These are phyloP conservation scores for Penicillium sp. DNA, from an alignment of 2,329 filamentous ascomycete genomes.

Conservation along the genomic window DNA sequence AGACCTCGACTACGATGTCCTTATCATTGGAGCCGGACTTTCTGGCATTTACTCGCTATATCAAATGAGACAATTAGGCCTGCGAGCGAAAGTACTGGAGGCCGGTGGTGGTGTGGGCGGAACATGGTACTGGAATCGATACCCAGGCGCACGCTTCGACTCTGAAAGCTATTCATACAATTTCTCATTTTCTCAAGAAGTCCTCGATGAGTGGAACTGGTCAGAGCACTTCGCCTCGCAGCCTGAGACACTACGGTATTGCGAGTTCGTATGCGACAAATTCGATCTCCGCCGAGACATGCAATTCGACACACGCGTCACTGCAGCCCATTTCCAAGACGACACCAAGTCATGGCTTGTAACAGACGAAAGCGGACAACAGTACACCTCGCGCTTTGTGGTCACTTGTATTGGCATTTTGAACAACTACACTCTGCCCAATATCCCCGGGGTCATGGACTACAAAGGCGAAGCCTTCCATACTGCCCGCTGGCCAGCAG, in stretches of 20 bases:
- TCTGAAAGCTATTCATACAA: slow-evolving; percentile 49
- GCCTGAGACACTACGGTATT: slow-evolving; percentile 11
- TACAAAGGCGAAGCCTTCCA: slow-evolving; percentile 26
- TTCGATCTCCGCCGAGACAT: slow-evolving; percentile 8
- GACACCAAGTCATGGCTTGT: not conserved
- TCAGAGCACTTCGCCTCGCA: slow-evolving; percentile 9
- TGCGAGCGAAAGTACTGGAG: slow-evolving; percentile 13
- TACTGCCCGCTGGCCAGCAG: slow-evolving; percentile 26
- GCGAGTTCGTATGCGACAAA: slow-evolving; percentile 2
- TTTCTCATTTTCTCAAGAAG: not conserved
- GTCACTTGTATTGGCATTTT: slow-evolving; percentile 11
- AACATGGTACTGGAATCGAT: slow-evolving; percentile 50
- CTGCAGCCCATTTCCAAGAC: slow-evolving; percentile 2
- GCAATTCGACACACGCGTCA: slow-evolving; percentile 7
- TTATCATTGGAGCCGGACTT: slow-evolving; percentile 21
- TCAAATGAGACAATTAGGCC: slow-evolving; percentile 1
- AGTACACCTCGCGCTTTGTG: slow-evolving; percentile 2
- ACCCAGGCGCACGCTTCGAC: slow-evolving; percentile 54
- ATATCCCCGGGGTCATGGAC: slow-evolving; percentile 20
- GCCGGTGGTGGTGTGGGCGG: slow-evolving; percentile 15
- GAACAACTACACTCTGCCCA: slow-evolving; percentile 21
- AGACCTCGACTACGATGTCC: not conserved
- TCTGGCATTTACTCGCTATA: slow-evolving; percentile 12
- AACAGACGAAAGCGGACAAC: not conserved
- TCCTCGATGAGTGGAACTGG: slow-evolving; percentile 12